phyloP scores from a whole-genome alignment of 768 basidiomycete species.

The Dacryopinax spathularia region DNA sequence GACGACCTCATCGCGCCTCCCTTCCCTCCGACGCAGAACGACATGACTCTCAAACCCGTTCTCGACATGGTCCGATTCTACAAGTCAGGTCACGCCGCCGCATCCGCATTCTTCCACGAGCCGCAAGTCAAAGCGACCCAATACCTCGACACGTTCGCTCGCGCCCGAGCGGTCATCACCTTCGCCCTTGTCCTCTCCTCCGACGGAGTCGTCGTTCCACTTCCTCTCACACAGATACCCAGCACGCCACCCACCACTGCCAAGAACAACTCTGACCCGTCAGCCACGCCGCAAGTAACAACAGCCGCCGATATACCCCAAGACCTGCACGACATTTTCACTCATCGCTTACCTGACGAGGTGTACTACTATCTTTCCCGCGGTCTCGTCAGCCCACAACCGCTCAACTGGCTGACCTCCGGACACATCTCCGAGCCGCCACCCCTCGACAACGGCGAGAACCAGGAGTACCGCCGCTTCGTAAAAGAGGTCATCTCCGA shows the following conservation, averaged over 20 bases:
- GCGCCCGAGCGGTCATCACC: conserved; percentile 82
- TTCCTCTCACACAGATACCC: conserved; percentile 50
- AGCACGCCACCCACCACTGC: conserved; percentile 29
- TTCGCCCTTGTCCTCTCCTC: conserved; percentile 81
- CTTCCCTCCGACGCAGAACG: conserved; percentile 71
- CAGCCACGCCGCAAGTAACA: conserved; percentile 45
- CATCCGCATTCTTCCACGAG: conserved; percentile 62
- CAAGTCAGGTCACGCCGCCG: conserved; percentile 74
- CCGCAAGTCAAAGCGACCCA: conserved; percentile 64
- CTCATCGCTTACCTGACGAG: conserved; percentile 85
- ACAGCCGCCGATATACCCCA: conserved; percentile 77
- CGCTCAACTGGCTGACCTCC: conserved; percentile 80
- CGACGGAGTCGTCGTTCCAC: conserved; percentile 66
- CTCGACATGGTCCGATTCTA: conserved; percentile 88
- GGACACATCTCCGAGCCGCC: conserved; percentile 63
- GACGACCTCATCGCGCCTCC: conserved; percentile 50
- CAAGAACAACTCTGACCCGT: conserved; percentile 36
- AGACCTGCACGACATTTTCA: conserved; percentile 91
- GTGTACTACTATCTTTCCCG: conserved; percentile 92
- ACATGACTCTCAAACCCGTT: conserved; percentile 61
- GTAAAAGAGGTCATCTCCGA: conserved; percentile 94
- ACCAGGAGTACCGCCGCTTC: conserved; percentile 85
- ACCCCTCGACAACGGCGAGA: conserved; percentile 89
- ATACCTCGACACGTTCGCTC: conserved; percentile 76
- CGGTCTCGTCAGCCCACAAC: conserved; percentile 75